These are phyloP conservation scores for Neoboletus subvelutipes DNA, from an alignment of 768 basidiomycete species.

Conservation along the genomic window DNA sequence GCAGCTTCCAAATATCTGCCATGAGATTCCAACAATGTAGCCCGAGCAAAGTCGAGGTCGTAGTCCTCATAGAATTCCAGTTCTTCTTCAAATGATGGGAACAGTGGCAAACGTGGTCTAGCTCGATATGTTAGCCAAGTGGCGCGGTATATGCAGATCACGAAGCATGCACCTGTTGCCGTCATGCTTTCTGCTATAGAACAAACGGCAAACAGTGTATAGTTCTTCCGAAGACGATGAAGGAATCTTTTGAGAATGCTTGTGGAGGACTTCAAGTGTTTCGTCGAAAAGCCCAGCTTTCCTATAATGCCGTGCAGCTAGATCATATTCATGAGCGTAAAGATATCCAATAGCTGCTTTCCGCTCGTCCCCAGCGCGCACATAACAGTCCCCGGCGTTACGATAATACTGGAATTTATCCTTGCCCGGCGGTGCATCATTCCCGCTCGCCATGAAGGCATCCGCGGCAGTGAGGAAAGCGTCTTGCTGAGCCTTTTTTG, in stretches of 20 bases:
- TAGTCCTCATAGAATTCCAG: constrained; percentile 41
- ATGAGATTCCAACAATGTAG: constrained; percentile 42
- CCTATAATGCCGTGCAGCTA: constrained; percentile 49
- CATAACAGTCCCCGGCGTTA: constrained; percentile 40
- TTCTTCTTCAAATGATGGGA: constrained; percentile 49
- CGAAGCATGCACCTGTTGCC: constrained; percentile 17
- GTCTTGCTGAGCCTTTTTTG: constrained; percentile 23
- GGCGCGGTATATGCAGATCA: not conserved
- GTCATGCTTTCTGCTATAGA: constrained; percentile 39
- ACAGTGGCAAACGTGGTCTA: constrained; percentile 51
- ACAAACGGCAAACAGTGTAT: constrained; percentile 43
- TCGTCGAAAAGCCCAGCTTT: constrained; percentile 52
- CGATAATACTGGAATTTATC: constrained; percentile 33
- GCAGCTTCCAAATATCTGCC: constrained; percentile 55
- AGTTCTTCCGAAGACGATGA: constrained; percentile 36
- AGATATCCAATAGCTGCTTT: constrained; percentile 48
- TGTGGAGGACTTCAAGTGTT: constrained; percentile 46
- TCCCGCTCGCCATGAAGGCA: constrained; percentile 47
- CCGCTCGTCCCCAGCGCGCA: constrained; percentile 37
- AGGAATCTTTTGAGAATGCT: constrained; percentile 34
- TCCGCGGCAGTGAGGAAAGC: constrained; percentile 48
- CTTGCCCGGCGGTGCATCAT: constrained; percentile 23
- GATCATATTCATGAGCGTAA: constrained; percentile 41
- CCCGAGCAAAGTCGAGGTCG: constrained; percentile 46
- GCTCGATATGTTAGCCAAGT: constrained; percentile 1